Conservation (phyloP, 2,329 filamentous ascomycete species). For the Stachybotrys echinatus region DNA sequence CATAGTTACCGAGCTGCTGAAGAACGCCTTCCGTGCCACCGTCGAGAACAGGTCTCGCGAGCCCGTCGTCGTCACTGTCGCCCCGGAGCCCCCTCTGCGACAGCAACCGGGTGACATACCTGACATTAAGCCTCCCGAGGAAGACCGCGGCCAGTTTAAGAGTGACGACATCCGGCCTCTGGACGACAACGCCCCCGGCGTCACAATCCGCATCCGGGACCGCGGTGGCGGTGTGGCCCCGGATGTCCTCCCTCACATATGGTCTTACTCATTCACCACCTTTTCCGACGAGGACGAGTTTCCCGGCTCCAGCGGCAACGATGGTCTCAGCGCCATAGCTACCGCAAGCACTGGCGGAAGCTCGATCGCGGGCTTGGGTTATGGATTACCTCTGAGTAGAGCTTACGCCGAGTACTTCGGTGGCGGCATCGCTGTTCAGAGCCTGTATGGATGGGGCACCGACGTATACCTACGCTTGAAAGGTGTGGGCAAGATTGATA, state of each 20-base stretch:
- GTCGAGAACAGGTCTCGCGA: slow-evolving; percentile 79
- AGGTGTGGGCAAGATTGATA: slow-evolving; percentile 52
- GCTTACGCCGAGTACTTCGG: slow-evolving; percentile 99
- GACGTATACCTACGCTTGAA: slow-evolving; percentile 64
- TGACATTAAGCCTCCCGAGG: slow-evolving; percentile 26
- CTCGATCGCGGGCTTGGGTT: slow-evolving; percentile 88
- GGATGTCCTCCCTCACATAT: slow-evolving; percentile 79
- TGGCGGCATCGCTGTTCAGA: slow-evolving; percentile 91
- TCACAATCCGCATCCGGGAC: slow-evolving; percentile 93
- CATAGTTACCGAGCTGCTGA: slow-evolving; percentile 91
- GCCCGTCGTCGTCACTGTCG: slow-evolving; percentile 88
- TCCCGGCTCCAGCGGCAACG: slow-evolving; percentile 32
- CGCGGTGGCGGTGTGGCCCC: slow-evolving; percentile 90
- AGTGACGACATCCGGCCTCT: slow-evolving; percentile 49
- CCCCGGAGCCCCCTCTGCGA: slow-evolving; percentile 52
- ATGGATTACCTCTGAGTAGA: slow-evolving; percentile 82
- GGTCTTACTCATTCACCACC: slow-evolving; percentile 97
- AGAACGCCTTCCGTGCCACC: slow-evolving; percentile 93
- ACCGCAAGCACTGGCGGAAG: slow-evolving; percentile 66
- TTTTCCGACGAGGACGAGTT: slow-evolving; percentile 61
- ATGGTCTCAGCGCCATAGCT: slow-evolving; percentile 69
- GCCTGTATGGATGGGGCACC: slow-evolving; percentile 85
- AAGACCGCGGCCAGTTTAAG: slow-evolving; percentile 33
- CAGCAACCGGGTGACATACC: slow-evolving; percentile 15
- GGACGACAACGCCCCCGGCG: slow-evolving; percentile 67